These are phyloP conservation scores for Francoa sonchifolia DNA, from an alignment of 441 rosid species.

Conservation along the genomic window DNA sequence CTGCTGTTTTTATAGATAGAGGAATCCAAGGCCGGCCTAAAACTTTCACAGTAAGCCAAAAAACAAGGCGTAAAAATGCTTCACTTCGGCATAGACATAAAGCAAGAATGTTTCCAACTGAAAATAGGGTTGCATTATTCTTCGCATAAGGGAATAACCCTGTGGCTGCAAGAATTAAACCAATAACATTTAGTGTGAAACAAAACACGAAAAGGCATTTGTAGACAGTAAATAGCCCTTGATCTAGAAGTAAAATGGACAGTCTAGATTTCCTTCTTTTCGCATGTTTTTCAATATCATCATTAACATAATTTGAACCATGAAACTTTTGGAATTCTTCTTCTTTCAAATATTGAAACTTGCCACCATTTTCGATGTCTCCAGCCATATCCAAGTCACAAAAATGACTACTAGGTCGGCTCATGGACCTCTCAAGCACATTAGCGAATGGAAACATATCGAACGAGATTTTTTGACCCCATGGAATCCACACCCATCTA, in stretches of 20 bases:
- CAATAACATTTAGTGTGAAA: slow-evolving; percentile 32
- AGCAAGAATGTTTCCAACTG: slow-evolving; percentile 55
- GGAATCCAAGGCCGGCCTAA: slow-evolving; percentile 51
- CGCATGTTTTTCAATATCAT: background rate
- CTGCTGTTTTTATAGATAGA: slow-evolving; percentile 35
- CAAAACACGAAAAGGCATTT: slow-evolving; percentile 30
- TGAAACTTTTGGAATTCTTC: background rate
- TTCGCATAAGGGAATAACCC: slow-evolving; percentile 51
- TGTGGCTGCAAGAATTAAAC: slow-evolving; percentile 39
- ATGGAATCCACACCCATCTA: background rate
- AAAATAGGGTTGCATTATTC: slow-evolving; percentile 44
- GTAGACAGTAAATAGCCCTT: slow-evolving; percentile 20
- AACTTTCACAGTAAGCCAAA: slow-evolving; percentile 41
- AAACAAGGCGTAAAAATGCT: slow-evolving; percentile 41
- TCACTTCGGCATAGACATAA: slow-evolving; percentile 62
- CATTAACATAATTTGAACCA: background rate
- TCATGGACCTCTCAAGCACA: slow-evolving; percentile 7
- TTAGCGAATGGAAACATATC: background rate
- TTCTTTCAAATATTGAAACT: slow-evolving; percentile 1
- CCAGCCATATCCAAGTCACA: slow-evolving; percentile 11
- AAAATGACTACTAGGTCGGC: slow-evolving; percentile 18
- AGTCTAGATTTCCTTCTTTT: slow-evolving; percentile 7
- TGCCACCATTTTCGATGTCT: background rate
- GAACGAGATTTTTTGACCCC: background rate
- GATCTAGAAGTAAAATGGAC: slow-evolving; percentile 20